Evolutionary conservation across 1,284 basidiomycete species (phyloP), one percentile per base, ranked within the genome.

Genomic region (Melampsora abietis-canadensis): DNA sequence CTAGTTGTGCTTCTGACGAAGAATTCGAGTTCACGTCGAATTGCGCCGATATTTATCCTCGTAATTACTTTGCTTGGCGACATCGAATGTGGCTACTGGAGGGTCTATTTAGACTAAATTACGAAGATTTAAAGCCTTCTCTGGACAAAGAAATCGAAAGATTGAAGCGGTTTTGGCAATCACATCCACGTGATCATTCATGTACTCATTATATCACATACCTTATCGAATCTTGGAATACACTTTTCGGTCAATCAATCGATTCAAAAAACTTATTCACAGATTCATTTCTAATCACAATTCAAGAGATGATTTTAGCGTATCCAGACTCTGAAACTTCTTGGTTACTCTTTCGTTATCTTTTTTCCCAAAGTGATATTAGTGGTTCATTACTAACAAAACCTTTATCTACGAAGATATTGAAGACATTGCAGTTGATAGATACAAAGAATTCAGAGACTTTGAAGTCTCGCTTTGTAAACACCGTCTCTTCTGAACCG

Each of bases 111-210:
- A 44, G n/a, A 21, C 17, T 54, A 5, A 4, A 21, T 21, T 14
- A 19, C 34, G 5, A 47, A 10, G 27, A 54, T 21, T 21, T n/a
- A 15, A 24, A 67, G 3, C 31, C 48, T 46, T 21, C 0, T 44
- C 8, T 69, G 1, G 17, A 30, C 1, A 17, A 30, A 40, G 48
- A 72, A 24, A n/a, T 27, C 5, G 31, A 46, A 4, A 27, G 61
- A 27, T 27, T 72, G 40, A 44, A 40, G 6, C 4, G 1, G 15
- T 70, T 72, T n/a, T 31, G 61, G 12, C 14, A 12, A 19, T 62
- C 62, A 24, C 69, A 72, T 65, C 69, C 69, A 0, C 40, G 62
- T 12, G 69, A 72, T 40, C 62, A 72, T 48, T 72, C 69, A 8
- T 44, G 46, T 60, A 12, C 34, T 51, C 47, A 72, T 40, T 72